phyloP scores from a whole-genome alignment of 2,329 filamentous ascomycete genomes.

The Remersonia thermophila region DNA sequence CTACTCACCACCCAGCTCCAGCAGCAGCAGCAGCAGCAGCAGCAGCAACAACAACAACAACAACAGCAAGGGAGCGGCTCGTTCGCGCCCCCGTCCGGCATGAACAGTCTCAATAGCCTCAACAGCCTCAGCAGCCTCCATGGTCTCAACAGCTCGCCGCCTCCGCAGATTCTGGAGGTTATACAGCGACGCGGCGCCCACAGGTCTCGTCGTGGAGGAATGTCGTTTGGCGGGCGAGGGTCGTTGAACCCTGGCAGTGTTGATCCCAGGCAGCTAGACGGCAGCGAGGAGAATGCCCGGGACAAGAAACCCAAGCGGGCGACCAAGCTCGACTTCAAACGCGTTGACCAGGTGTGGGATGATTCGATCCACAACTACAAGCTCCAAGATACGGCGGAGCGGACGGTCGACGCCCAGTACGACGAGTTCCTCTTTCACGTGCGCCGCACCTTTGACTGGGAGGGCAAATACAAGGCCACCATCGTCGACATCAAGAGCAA shows the following conservation, averaged over 20 bases:
- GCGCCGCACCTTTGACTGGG: constrained; percentile 69
- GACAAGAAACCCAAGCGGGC: constrained; percentile 14
- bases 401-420: constrained; percentile 42
- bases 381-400: constrained; percentile 41
- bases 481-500: constrained; percentile 80
- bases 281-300: constrained; percentile 11
- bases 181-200: constrained; percentile 5
- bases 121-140: too few species aligned
- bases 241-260: constrained; percentile 4
- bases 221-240: constrained; percentile 1
- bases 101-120: too few species aligned
- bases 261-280: constrained; percentile 10
- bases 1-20: constrained; percentile 15
- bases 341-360: constrained; percentile 45
- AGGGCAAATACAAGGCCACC: constrained; percentile 63
- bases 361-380: constrained; percentile 37
- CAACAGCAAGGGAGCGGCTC: constrained; percentile 2
- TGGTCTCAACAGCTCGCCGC: constrained; percentile 1
- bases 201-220: constrained; percentile 1
- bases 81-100: too few species aligned
- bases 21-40: constrained; percentile 7
- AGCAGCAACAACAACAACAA: constrained; percentile 7
- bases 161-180: constrained; percentile 8
- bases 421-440: constrained; percentile 76
- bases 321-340: constrained; percentile 31